A percentile compares a stretch with the other conserved stretches of the same genome.
Conservation (phyloP, 164 flowering plant species). For the Vitis rotundifolia region DNA sequence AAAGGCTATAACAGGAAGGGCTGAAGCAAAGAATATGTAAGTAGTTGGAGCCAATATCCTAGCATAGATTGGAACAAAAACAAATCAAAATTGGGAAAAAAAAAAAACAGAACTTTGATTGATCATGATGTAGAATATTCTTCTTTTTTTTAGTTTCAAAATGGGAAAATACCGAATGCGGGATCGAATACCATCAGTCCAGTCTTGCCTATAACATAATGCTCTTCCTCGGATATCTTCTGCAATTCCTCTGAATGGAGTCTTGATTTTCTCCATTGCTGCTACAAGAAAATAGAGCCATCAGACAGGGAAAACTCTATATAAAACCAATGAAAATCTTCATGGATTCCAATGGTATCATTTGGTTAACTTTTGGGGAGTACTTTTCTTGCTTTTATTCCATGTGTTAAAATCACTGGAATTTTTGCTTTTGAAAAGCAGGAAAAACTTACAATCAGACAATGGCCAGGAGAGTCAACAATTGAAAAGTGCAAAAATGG, state of each 20-base stretch:
- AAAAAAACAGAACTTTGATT: background rate
- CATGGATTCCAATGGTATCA: too few relatives aligned
- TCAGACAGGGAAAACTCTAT: background rate
- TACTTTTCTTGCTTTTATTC: too few relatives aligned
- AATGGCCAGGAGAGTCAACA: too few relatives aligned
- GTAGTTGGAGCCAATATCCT: constrained; percentile 53
- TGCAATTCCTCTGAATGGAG: constrained; percentile 39
- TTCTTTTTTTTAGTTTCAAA: too few relatives aligned
- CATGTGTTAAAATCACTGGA: too few relatives aligned
- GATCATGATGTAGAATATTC: too few relatives aligned
- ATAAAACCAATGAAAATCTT: too few relatives aligned
- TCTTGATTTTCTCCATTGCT: constrained; percentile 29
- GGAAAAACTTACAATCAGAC: too few relatives aligned
- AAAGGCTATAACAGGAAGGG: constrained; percentile 55
- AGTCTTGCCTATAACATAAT: constrained; percentile 42
- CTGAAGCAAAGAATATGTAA: constrained; percentile 56
- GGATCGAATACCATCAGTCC: constrained; percentile 33
- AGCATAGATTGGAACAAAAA: background rate
- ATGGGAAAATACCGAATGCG: constrained; percentile 31
- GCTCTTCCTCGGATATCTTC: constrained; percentile 37
- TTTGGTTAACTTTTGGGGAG: too few relatives aligned
- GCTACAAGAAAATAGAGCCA: background rate
- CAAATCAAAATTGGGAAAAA: background rate
- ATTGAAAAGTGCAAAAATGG: too few relatives aligned
- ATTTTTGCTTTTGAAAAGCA: too few relatives aligned